phyloP scores from a whole-genome alignment of 768 basidiomycete species.

The Lactarius tabidus region DNA sequence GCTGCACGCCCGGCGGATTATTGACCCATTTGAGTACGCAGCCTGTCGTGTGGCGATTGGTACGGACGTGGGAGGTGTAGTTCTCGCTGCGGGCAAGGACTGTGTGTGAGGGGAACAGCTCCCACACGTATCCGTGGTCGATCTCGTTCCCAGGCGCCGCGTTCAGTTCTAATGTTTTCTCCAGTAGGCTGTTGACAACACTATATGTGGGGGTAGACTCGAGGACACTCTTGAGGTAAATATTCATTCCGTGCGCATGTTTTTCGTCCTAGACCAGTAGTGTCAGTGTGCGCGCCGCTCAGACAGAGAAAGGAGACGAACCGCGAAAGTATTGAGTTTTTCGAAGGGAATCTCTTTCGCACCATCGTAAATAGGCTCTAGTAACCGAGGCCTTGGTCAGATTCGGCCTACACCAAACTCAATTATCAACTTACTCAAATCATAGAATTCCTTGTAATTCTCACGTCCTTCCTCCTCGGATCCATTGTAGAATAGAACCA shows the following conservation, averaged over 20 bases:
- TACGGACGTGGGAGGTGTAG: conserved; percentile 43
- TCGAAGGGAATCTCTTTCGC: conserved; percentile 47
- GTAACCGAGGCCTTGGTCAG: background rate
- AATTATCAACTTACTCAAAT: conserved; percentile 37
- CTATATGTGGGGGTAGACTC: background rate
- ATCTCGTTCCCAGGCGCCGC: conserved; percentile 28
- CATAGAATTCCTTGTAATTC: conserved; percentile 43
- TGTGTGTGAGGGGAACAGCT: conserved; percentile 42
- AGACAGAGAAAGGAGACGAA: conserved; percentile 18
- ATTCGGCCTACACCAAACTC: too few relatives aligned
- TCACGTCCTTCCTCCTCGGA: conserved; percentile 44
- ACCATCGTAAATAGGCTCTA: conserved; percentile 42
- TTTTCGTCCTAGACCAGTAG: conserved; percentile 35
- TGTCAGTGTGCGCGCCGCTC: too few relatives aligned
- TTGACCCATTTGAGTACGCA: background rate
- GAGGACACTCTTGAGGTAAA: conserved; percentile 42
- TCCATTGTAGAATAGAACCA: conserved; percentile 47
- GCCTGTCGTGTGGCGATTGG: conserved; percentile 19
- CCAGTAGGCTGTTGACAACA: background rate
- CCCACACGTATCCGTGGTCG: conserved; percentile 34
- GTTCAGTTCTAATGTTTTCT: conserved; percentile 3
- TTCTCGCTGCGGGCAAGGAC: conserved; percentile 31
- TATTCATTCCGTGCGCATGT: conserved; percentile 36
- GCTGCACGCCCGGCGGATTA: background rate
- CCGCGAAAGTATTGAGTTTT: conserved; percentile 40